Conservation (phyloP, 495 filamentous ascomycete species). For the Chaetomium fimeti region DNA sequence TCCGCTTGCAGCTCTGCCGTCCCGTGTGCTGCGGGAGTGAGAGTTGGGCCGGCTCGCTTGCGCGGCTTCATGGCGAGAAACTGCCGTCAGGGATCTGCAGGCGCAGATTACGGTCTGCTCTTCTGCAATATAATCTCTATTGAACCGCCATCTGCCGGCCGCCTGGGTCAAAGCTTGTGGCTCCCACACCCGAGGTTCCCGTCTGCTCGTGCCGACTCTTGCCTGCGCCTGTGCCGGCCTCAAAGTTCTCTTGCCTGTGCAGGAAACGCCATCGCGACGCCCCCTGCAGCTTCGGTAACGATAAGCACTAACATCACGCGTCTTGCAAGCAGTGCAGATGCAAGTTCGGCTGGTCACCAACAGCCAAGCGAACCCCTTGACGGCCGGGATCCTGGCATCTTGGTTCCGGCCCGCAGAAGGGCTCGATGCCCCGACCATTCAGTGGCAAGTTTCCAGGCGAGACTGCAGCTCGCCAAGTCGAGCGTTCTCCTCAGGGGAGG, state of each 20-base stretch:
- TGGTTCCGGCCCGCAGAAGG: not conserved
- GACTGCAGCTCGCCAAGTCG: constrained; percentile 4
- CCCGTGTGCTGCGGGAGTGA: not conserved
- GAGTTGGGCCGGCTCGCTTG: not conserved
- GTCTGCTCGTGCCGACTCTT: not conserved
- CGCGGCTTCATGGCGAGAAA: not conserved
- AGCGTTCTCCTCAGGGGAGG: not conserved
- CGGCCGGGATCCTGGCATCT: not conserved
- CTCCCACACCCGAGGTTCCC: not conserved
- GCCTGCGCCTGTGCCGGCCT: not conserved
- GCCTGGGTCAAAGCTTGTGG: not conserved
- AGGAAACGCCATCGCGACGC: not conserved
- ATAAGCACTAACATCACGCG: constrained; percentile 8
- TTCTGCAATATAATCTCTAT: constrained; percentile 6
- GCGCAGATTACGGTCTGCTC: not conserved
- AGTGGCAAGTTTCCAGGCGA: not conserved
- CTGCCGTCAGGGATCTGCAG: constrained; percentile 9
- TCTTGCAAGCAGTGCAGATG: not conserved
- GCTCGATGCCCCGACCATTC: not conserved
- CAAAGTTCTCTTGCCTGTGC: not conserved
- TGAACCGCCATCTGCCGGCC: constrained; percentile 15
- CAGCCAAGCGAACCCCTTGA: constrained; percentile 3
- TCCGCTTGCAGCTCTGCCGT: not conserved
- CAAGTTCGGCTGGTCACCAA: not conserved
- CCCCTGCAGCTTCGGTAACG: constrained; percentile 10